Base-by-base conservation (phyloP, 495 filamentous ascomycete species). In the Neurospora sp. region DNA sequence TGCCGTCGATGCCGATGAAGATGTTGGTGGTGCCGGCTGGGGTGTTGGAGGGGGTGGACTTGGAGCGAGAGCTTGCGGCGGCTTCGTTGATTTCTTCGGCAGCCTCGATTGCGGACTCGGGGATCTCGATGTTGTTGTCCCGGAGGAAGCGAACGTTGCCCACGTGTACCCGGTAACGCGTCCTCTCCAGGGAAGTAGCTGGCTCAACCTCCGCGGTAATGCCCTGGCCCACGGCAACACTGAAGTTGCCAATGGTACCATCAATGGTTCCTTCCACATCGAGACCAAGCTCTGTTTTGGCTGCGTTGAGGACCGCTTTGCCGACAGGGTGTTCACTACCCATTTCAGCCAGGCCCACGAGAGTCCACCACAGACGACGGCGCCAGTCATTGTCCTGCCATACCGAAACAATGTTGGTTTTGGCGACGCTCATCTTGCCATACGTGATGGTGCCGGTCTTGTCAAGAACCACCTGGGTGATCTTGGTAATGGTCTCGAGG, bases 371-470 rank as follows among this genome's bases (percentile, higher is more conserved):
- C 4, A 98, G 84, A 53, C 88, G 88, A 70, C 86, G 88, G 68
- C 89, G 88, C 87, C 87, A 90, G 39, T 91, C 88, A 68, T 87
- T 89, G 44, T 85, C 84, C 39, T 87, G 83, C 94, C 94, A 98
- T 0, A 86, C 84, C 31, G 88, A 82, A 42, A 88, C 88, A 69
- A 93, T 84, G 44, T 88, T 88, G 22, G 85, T 82, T 72, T 91
- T 88, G 31, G 92, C 89, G 37, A 98, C 94, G 73, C 87, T 94
- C 96, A 99, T 98, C 80, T 92, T 94, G 0, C 96, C 96, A 71
- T 94, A 89, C 0, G 96, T 99, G 75, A 99, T 85, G 2, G 96
- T 99, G 38, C 96, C 96, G 4, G 96, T 99, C 86, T 99, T 99
- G 83, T 99, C 96, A n/a, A 98, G 89, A n/a, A 99, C 94, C 53